Conservation (phyloP, 2,329 filamentous ascomycete species). For the Claviceps capensis region DNA sequence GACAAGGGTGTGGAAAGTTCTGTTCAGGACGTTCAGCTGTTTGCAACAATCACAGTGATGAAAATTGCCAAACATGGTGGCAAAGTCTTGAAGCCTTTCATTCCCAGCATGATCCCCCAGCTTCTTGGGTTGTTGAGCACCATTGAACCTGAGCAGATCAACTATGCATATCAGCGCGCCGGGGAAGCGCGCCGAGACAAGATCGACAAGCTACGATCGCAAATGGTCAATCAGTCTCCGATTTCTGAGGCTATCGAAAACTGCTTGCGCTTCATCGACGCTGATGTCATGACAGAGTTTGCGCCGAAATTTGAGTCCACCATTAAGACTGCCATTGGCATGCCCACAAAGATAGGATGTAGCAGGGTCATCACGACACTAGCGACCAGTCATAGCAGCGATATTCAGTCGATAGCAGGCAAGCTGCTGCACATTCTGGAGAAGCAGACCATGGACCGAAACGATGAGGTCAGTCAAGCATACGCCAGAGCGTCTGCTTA, state of each 20-base stretch:
- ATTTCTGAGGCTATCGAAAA: slow-evolving; percentile 88
- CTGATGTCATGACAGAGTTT: slow-evolving; percentile 59
- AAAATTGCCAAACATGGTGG: slow-evolving; percentile 84
- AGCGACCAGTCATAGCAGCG: slow-evolving; percentile 61
- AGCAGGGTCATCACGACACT: slow-evolving; percentile 74
- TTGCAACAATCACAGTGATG: slow-evolving; percentile 71
- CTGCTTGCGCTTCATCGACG: slow-evolving; percentile 73
- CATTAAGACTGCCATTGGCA: slow-evolving; percentile 75
- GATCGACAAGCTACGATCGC: slow-evolving; percentile 76
- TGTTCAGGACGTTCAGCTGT: slow-evolving; percentile 74
- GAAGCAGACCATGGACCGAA: slow-evolving; percentile 76
- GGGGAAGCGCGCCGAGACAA: slow-evolving; percentile 77
- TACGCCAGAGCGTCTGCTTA: slow-evolving; percentile 85
- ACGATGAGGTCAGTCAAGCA: slow-evolving; percentile 81
- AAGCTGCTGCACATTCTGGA: slow-evolving; percentile 65
- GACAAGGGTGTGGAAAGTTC: slow-evolving; percentile 80
- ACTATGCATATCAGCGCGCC: slow-evolving; percentile 84
- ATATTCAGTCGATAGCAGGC: slow-evolving; percentile 64
- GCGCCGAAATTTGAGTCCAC: slow-evolving; percentile 59
- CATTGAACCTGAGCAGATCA: slow-evolving; percentile 77
- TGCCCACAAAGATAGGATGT: slow-evolving; percentile 89
- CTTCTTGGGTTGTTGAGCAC: slow-evolving; percentile 74
- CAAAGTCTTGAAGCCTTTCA: slow-evolving; percentile 64
- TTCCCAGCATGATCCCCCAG: slow-evolving; percentile 67
- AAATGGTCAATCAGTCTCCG: slow-evolving; percentile 70